Evolutionary conservation across 208 protist genomes (phyloP).

Genomic region (Leishmania gerbilli): DNA sequence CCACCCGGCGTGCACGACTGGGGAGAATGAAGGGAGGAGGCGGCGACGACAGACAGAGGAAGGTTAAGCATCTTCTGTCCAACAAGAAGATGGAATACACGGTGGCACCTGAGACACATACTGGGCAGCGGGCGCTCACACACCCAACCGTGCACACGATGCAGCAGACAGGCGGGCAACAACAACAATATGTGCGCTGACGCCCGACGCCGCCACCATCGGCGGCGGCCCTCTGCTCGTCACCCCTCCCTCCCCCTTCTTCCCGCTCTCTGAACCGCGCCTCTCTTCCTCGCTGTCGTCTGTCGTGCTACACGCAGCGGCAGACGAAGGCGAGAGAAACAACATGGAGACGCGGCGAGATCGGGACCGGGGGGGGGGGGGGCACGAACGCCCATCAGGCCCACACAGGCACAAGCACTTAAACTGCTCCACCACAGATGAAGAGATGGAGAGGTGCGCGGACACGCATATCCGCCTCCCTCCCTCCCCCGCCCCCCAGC

Average conservation of each 20-base stretch:
- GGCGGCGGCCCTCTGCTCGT: not conserved
- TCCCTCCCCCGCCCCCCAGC: not conserved
- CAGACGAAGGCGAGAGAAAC: not conserved
- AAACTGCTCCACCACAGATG: not conserved
- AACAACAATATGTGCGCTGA: not conserved
- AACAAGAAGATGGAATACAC: not conserved
- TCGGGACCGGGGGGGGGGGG: not conserved
- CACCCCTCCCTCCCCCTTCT: not conserved
- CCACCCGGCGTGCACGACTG: not conserved
- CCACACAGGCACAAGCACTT: not conserved
- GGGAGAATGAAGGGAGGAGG: no score
- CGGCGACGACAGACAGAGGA: not conserved
- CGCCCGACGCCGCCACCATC: not conserved
- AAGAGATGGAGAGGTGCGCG: not conserved
- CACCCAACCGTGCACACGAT: not conserved
- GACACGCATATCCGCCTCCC: not conserved
- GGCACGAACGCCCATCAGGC: not conserved
- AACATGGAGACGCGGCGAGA: not conserved
- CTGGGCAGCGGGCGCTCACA: not conserved
- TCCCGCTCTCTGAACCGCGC: not conserved
- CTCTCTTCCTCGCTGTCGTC: not conserved
- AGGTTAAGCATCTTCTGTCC: not conserved
- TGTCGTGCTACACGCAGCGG: not conserved
- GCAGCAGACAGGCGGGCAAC: not conserved
- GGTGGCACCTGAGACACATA: not conserved